Percentiles rank a stretch among this genome's conserved stretches.
Evolutionary conservation across 768 basidiomycete species (phyloP).

Genomic region (Suillus alpinus): DNA sequence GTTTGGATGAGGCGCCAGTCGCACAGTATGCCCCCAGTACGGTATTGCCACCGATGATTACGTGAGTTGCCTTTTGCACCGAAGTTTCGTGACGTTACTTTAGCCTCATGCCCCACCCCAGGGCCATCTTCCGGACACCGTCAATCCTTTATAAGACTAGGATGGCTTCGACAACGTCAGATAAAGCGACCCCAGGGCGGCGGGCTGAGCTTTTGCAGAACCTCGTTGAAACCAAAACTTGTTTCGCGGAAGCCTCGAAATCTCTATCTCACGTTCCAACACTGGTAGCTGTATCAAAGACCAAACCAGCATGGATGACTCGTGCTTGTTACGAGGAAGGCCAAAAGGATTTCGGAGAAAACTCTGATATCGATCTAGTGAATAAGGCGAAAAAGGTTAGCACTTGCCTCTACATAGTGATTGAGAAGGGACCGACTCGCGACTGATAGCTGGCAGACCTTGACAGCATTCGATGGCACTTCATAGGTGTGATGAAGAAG

Average conservation of each 20-base stretch:
- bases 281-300: slow-evolving; percentile 90
- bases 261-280: slow-evolving; percentile 27
- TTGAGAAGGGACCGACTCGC: background rate
- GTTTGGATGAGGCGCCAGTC: background rate
- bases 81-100: background rate
- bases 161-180: slow-evolving; percentile 17
- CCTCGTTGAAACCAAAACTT: slow-evolving; percentile 49
- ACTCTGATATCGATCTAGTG: slow-evolving; percentile 91
- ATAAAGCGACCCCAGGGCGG: slow-evolving; percentile 38
- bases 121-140: slow-evolving; percentile 4
- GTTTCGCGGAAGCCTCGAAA: slow-evolving; percentile 39
- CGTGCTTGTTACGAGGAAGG: slow-evolving; percentile 77
- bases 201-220: slow-evolving; percentile 50
- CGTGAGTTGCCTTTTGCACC: slow-evolving; percentile 12
- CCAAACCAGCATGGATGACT: slow-evolving; percentile 87
- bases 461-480: slow-evolving; percentile 89
- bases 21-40: background rate
- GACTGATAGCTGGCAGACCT: slow-evolving; percentile 55
- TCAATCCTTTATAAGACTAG: slow-evolving; percentile 8
- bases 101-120: background rate
- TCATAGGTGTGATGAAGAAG: slow-evolving; percentile 61
- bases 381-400: slow-evolving; percentile 77
- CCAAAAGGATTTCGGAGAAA: slow-evolving; percentile 94
- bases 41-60: slow-evolving; percentile 10
- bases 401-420: slow-evolving; percentile 4